phyloP scores from a whole-genome alignment of 73 alveolate species.

The Paramecium sexaurelia region DNA sequence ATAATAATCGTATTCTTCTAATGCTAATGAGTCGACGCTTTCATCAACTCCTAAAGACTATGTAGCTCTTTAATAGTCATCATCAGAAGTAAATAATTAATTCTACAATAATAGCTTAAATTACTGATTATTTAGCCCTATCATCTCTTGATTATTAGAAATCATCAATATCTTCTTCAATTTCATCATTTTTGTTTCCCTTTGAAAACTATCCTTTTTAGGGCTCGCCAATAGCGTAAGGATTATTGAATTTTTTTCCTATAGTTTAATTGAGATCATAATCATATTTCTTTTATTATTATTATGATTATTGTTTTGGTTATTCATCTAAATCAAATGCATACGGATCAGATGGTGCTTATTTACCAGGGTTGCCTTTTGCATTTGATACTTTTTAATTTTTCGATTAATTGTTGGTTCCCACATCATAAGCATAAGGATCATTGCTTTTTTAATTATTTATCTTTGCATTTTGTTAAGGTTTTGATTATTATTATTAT shows the following conservation, averaged over 20 bases:
- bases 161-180: conserved; percentile 69
- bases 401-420: background rate
- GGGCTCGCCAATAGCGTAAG: background rate
- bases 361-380: background rate
- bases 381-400: background rate
- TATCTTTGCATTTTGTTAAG: background rate
- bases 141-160: conserved; percentile 57
- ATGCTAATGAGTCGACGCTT: conserved; percentile 77
- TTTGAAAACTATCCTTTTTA: conserved; percentile 10
- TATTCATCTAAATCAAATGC: conserved; percentile 72
- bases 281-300: conserved; percentile 59
- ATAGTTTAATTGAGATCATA: conserved; percentile 62
- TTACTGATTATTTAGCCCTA: conserved; percentile 35
- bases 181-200: conserved; percentile 64
- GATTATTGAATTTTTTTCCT: conserved; percentile 58
- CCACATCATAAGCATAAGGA: background rate
- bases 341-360: conserved; percentile 49
- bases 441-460: background rate
- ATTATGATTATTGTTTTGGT: background rate
- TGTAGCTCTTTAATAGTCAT: conserved; percentile 49
- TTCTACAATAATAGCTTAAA: background rate
- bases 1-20: conserved; percentile 77
- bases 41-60: conserved; percentile 78
- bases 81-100: conserved; percentile 43
- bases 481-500: conserved; percentile 2